A percentile compares a stretch with the other conserved stretches of the same genome.
Evolutionary conservation across 768 basidiomycete genomes (phyloP).

Genomic region (Pisolithus marmoratus): DNA sequence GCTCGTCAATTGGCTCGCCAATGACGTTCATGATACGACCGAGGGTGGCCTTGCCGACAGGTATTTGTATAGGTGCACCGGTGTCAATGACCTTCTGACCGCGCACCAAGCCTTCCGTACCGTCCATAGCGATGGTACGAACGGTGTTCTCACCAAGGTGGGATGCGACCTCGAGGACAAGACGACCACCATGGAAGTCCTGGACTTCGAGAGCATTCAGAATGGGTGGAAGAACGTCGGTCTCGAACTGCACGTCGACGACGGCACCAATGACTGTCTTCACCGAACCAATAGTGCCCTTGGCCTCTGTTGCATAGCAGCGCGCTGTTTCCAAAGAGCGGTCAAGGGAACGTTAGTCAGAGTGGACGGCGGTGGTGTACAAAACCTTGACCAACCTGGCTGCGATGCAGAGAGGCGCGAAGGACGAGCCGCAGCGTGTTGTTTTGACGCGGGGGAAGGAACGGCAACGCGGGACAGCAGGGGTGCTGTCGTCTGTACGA

Average conservation of each 20-base stretch:
- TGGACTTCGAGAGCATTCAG: conserved; percentile 98
- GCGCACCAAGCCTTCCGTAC: conserved; percentile 99
- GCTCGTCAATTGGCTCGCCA: conserved; percentile 99
- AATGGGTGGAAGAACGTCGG: conserved; percentile 87
- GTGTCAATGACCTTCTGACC: conserved; percentile 97
- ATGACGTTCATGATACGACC: conserved; percentile 99
- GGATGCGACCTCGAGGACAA: conserved; percentile 98
- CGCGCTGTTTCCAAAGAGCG: conserved; percentile 44
- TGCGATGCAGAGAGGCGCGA: conserved; percentile 42
- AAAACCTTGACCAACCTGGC: conserved; percentile 41
- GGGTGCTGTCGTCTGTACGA: conserved; percentile 73
- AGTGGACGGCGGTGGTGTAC: not conserved
- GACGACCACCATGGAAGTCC: conserved; percentile 88
- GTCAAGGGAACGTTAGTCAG: not conserved
- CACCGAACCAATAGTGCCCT: conserved; percentile 66
- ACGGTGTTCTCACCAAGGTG: conserved; percentile 99
- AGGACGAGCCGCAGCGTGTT: conserved; percentile 43
- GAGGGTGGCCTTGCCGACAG: conserved; percentile 90
- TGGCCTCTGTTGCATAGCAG: conserved; percentile 88
- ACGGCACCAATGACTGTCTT: conserved; percentile 99
- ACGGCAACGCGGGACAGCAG: conserved; percentile 48
- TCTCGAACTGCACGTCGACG: conserved; percentile 98
- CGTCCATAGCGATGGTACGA: conserved; percentile 99
- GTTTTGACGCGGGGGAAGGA: conserved; percentile 38
- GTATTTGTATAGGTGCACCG: conserved; percentile 92